Evolutionary conservation across 305 asterid species (phyloP), one percentile per base, ranked within the genome.

Genomic region (Fraxinus paxiana): DNA sequence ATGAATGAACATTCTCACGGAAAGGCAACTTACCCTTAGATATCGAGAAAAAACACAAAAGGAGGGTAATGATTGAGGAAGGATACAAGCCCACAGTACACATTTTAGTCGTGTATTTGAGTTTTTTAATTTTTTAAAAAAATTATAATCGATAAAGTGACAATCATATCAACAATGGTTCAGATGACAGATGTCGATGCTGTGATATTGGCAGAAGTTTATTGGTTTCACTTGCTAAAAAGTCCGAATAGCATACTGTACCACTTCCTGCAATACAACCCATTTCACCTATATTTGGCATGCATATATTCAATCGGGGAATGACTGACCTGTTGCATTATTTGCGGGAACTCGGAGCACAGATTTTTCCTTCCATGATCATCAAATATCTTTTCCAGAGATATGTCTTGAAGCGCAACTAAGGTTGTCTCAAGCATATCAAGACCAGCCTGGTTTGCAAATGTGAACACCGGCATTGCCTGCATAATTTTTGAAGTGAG

Each of bases 351-450:
- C 89, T 95, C 98, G 0, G 98, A 82, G 89, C 89, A 87, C 48
- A 95, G 92, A 81, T 85, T 92, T 80, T 95, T 95, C 87, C 93
- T 84, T 63, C 98, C 98, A 79, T 93, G 97, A 72, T 93, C 98
- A 63, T 95, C 98, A 37, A 95, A 93, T 87, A 93, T 93, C 89
- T 93, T 95, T 54, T 95, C 98, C 83, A 95, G 84, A 72, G 97
- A 90, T 26, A 93, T 92, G 86, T 95, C 98, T 81, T 95, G 97
- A 85, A 95, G 98, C 0, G 99, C 96, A 34, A 95, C 95, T 82
- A 95, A 86, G 79, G 99, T 93, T 28, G 99, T 95, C 89, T 95
- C 99, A 0, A 95, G 98, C 98, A 95, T 94, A 89, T 94, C 98
- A 1, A 94, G 95, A 46, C 98, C 99, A 22, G 99, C 99, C 90